Conservation (phyloP, 2,329 filamentous ascomycete species). For the Cryphonectria nitschkei region DNA sequence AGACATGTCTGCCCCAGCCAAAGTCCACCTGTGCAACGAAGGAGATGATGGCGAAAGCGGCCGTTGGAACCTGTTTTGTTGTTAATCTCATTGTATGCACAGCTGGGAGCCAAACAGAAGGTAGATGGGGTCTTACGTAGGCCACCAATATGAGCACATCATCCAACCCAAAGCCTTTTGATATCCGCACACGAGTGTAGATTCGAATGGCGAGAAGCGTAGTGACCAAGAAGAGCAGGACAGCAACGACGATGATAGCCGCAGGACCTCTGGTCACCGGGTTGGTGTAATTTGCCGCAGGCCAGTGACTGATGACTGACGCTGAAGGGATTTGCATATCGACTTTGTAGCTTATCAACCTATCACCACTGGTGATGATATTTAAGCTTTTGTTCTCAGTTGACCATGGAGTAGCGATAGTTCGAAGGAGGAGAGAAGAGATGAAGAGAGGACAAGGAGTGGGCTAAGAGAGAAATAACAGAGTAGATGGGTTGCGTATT, state of each 20-base stretch:
- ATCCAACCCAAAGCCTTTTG: constrained; percentile 42
- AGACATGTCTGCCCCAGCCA: constrained; percentile 40
- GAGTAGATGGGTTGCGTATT: constrained; percentile 16
- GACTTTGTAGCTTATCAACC: constrained; percentile 6
- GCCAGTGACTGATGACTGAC: constrained; percentile 36
- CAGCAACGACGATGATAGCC: constrained; percentile 35
- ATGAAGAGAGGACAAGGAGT: constrained; percentile 11
- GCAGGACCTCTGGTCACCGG: constrained; percentile 38
- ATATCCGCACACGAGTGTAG: constrained; percentile 41
- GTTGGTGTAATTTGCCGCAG: constrained; percentile 38
- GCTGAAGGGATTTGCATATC: constrained; percentile 35
- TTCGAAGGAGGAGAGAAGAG: constrained; percentile 3
- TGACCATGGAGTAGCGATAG: constrained; percentile 6
- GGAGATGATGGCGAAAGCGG: constrained; percentile 38
- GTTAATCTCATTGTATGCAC: not conserved
- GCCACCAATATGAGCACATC: constrained; percentile 43
- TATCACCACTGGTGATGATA: constrained; percentile 8
- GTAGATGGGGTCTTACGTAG: constrained; percentile 36
- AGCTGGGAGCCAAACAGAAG: not conserved
- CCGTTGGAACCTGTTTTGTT: constrained; percentile 36
- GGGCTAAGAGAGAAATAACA: not conserved
- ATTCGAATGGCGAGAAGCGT: constrained; percentile 40
- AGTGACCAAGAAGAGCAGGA: constrained; percentile 37
- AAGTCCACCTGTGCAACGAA: constrained; percentile 35
- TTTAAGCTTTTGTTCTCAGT: not conserved